Evolutionary conservation across 2,329 filamentous ascomycete species (phyloP).

Genomic region (Botrytis deweyae): DNA sequence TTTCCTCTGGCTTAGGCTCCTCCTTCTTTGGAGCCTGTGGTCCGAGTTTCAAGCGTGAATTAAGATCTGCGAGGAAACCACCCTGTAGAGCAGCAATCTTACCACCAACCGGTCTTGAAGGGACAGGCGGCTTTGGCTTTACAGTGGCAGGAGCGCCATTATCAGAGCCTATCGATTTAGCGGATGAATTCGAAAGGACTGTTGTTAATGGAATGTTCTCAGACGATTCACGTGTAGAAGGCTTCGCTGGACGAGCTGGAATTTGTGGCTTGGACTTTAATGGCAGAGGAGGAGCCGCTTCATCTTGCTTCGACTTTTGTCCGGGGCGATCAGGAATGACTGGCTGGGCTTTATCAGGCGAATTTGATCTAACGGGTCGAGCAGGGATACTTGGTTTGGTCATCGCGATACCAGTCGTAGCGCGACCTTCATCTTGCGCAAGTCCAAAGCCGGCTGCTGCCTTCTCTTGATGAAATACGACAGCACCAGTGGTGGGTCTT

Average conservation of each 20-base stretch:
- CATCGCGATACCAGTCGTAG: slow-evolving; percentile 47
- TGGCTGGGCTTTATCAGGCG: slow-evolving; percentile 37
- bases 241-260: slow-evolving; percentile 63
- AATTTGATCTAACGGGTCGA: slow-evolving; percentile 47
- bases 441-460: slow-evolving; percentile 29
- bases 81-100: slow-evolving; percentile 92
- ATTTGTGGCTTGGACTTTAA: slow-evolving; percentile 58
- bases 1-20: slow-evolving; percentile 57
- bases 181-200: slow-evolving; percentile 35
- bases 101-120: slow-evolving; percentile 71
- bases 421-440: slow-evolving; percentile 30
- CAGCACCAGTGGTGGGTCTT: slow-evolving; percentile 38
- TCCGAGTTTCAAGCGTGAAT: slow-evolving; percentile 82
- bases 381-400: slow-evolving; percentile 57
- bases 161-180: slow-evolving; percentile 40
- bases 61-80: slow-evolving; percentile 89
- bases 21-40: slow-evolving; percentile 78
- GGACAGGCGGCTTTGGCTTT: slow-evolving; percentile 82
- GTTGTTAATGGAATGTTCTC: slow-evolving; percentile 36
- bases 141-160: slow-evolving; percentile 47
- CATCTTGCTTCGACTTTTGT: slow-evolving; percentile 27
- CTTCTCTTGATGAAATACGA: slow-evolving; percentile 37
- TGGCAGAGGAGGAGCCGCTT: slow-evolving; percentile 42
- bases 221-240: slow-evolving; percentile 43
- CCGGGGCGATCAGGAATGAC: slow-evolving; percentile 35